phyloP scores from a whole-genome alignment of 2,329 filamentous ascomycete species.

The Niveomyces coronatus region DNA sequence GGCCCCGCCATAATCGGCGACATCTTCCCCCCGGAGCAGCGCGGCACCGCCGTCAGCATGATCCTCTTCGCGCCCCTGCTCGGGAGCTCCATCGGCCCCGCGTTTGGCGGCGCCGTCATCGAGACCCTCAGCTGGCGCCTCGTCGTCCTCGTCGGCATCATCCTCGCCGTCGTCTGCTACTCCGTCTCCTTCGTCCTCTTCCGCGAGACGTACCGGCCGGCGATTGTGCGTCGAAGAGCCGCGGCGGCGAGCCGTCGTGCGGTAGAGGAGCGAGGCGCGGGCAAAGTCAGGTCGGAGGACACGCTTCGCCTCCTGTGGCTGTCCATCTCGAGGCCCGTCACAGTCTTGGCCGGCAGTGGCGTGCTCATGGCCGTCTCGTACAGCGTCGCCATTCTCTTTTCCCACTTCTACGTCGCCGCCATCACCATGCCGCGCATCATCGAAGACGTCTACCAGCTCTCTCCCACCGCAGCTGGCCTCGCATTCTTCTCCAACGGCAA shows the following conservation, averaged over 20 bases:
- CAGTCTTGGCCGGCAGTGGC: conserved; percentile 36
- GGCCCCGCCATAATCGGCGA: conserved; percentile 55
- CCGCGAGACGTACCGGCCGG: conserved; percentile 48
- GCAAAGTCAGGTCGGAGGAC: neutral
- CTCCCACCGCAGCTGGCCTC: conserved; percentile 39
- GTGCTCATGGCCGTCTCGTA: conserved; percentile 39
- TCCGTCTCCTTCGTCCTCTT: conserved; percentile 40
- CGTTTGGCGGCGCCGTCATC: conserved; percentile 43
- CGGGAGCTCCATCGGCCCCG: conserved; percentile 46
- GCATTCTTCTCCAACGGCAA: conserved; percentile 26
- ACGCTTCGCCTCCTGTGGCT: conserved; percentile 1
- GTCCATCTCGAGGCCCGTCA: conserved; percentile 27
- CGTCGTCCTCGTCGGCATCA: conserved; percentile 40
- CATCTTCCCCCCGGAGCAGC: conserved; percentile 46
- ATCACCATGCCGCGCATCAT: conserved; percentile 41
- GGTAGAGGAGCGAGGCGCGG: too few relatives aligned
- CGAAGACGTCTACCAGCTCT: conserved; percentile 34
- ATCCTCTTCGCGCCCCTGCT: conserved; percentile 47
- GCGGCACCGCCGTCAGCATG: conserved; percentile 48
- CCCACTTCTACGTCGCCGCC: conserved; percentile 41
- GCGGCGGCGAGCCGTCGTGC: too few relatives aligned
- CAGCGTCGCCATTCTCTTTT: conserved; percentile 35
- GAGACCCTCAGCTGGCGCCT: conserved; percentile 44
- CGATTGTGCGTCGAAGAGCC: conserved; percentile 35
- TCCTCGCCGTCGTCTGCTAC: conserved; percentile 38